Evolutionary conservation across 192 early-diverging fungal genomes (phyloP), one percentile per base, ranked within the genome.

Genomic region (Mortierella antarctica): DNA sequence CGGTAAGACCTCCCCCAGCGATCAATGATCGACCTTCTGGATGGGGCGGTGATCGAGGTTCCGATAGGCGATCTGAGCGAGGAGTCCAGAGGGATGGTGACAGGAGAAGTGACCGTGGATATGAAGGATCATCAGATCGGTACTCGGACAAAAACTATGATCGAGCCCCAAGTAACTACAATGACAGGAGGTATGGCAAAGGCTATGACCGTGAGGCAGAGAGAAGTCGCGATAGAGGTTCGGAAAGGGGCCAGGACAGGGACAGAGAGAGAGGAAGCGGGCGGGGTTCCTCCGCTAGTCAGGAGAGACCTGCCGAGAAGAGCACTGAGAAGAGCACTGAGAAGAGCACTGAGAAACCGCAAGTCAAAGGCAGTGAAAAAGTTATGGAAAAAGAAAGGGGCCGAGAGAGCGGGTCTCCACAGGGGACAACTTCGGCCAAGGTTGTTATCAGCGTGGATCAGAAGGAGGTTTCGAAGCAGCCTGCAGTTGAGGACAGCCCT

Each of bases 401-500:
- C 14, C 44, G 21, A 11, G 56, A 31, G 52, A 18, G 4, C 7
- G 55, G 14, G 9, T 40, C 54, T 23, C 55, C 45, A 42, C 40
- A 59, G 40, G 40, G n/a, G 7, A 31, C 1, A 31, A 31, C 1
- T 3, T 31, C 31, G 31, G 31, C 31, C 31, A 31, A 31, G 31
- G 31, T 31, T 31, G 31, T 31, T 31, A 31, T 31, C 31, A 31
- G 3, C 31, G 31, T 31, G 31, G 31, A 10, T 2, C 47, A 54
- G 0, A 74, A 54, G 17, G 72, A 65, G 14, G 40, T 15, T 6
- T 15, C 64, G 4, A 17, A n/a, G 49, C 15, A 18, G 6, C 11
- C 42, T 8, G 9, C 13, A 15, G 17, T 9, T 40, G 74, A 69
- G 17, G 74, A 69, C 21, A 42, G 53, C 12, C 74, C 61, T 12